Percentiles rank a stretch among this genome's conserved stretches.
Conservation (phyloP, 495 filamentous ascomycete genomes). For the Hypoxylon fuscum region DNA sequence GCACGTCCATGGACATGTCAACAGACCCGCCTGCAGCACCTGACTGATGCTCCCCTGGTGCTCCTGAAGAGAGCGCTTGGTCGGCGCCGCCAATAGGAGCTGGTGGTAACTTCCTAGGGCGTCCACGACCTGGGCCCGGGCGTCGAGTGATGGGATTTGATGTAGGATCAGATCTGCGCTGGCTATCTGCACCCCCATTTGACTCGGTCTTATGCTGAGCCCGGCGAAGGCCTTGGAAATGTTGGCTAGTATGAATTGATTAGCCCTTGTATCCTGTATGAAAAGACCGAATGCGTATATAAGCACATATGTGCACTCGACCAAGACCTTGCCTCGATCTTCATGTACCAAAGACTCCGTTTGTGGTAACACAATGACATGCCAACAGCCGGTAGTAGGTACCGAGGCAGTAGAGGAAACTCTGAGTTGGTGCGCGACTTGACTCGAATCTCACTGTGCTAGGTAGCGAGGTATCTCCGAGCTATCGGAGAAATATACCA, state of each 20-base stretch:
- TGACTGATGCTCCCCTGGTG: constrained; percentile 16
- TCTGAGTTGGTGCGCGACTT: neutral
- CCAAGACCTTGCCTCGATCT: constrained; percentile 13
- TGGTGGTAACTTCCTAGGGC: constrained; percentile 51
- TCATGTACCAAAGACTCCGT: neutral
- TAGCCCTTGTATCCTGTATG: constrained; percentile 14
- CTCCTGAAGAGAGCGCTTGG: constrained; percentile 14
- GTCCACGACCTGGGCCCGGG: constrained; percentile 58
- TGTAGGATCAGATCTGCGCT: constrained; percentile 52
- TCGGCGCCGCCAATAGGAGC: constrained; percentile 11
- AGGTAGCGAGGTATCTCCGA: constrained; percentile 17
- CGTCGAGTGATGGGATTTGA: constrained; percentile 59
- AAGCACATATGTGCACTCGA: neutral
- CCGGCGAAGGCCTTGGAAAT: constrained; percentile 60
- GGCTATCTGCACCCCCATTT: constrained; percentile 28
- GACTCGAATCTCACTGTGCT: neutral
- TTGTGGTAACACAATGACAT: neutral
- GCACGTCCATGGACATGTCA: constrained; percentile 19
- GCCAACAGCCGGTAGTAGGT: too few species aligned
- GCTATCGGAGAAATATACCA: neutral
- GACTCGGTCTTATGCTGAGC: constrained; percentile 57
- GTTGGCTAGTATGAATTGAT: constrained; percentile 50
- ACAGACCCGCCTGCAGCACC: constrained; percentile 19
- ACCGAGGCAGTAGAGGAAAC: neutral
- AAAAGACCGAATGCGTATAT: neutral